Percentiles rank a stretch among this genome's conserved stretches.
Evolutionary conservation across 352 stramenopile species (phyloP).

Genomic region (Phytophthora citricola): DNA sequence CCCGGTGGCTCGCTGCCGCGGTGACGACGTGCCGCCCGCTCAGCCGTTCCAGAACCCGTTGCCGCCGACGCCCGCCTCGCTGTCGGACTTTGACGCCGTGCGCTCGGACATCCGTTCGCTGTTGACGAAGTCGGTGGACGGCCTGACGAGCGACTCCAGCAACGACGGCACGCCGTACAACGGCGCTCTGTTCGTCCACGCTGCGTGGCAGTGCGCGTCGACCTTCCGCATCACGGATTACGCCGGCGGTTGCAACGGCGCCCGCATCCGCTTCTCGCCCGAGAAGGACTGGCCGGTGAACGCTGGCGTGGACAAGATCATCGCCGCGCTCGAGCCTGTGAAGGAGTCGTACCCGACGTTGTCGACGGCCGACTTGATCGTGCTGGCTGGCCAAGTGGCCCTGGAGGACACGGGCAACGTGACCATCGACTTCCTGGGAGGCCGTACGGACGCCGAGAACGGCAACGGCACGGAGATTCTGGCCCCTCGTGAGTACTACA

Average conservation of each 20-base stretch:
- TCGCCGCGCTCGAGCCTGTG: slow-evolving; percentile 84
- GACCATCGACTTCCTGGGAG: slow-evolving; percentile 38
- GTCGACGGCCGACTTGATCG: slow-evolving; percentile 94
- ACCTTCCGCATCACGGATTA: slow-evolving; percentile 87
- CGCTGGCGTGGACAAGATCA: slow-evolving; percentile 38
- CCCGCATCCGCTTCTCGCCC: slow-evolving; percentile 82
- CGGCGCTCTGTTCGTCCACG: slow-evolving; percentile 65
- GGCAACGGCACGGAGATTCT: slow-evolving; percentile 81
- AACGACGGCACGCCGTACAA: slow-evolving; percentile 38
- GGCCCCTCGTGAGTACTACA: slow-evolving; percentile 89
- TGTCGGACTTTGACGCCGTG: slow-evolving; percentile 47
- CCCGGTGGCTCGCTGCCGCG: slow-evolving; percentile 49
- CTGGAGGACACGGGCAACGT: slow-evolving; percentile 32
- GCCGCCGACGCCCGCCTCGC: slow-evolving; percentile 28
- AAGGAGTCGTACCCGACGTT: slow-evolving; percentile 91
- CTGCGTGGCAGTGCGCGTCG: slow-evolving; percentile 90
- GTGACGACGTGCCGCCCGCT: slow-evolving; percentile 45
- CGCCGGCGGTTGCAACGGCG: slow-evolving; percentile 84
- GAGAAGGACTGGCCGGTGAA: slow-evolving; percentile 73
- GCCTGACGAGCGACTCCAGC: slow-evolving; percentile 37
- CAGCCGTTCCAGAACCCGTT: slow-evolving; percentile 68
- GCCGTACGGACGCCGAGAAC: slow-evolving; percentile 73
- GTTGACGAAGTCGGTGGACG: slow-evolving; percentile 28
- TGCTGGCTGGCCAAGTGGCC: slow-evolving; percentile 71
- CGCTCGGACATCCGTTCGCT: slow-evolving; percentile 37